Evolutionary conservation across 768 basidiomycete species (phyloP), one percentile per base, ranked within the genome.

Genomic region (Dictyophora rubrovolvata): DNA sequence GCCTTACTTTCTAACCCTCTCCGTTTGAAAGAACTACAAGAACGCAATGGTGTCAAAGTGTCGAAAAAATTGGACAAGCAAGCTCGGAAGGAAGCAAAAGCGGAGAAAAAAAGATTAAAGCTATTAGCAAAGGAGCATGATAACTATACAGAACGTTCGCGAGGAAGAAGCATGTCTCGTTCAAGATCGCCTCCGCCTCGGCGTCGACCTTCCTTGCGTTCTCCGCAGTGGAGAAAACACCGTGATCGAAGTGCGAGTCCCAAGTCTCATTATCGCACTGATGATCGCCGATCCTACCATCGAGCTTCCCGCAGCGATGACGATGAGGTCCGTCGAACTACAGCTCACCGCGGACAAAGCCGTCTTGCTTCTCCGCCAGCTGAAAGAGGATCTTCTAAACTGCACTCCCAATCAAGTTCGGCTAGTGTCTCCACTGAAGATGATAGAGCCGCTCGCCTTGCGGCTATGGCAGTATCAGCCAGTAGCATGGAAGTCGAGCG

Each of bases 1-100:
- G 82, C 90, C 1, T 74, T 96, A 42, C 78, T 90, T 75, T 82
- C 86, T 52, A 93, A 94, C 65, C 92, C 92, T 33, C 80, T 92
- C 34, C 89, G 89, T 21, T 74, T 93, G 50, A 82, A 85, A 58
- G 85, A 90, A 69, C 73, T 93, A 76, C 85, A 89, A 69, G 83
- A 87, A 69, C 78, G 84, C 42, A 84, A 85, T 56, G 90, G 90
- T n/a, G 82, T 91, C 53, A 86, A 86, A 66, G 77, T 83, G 5
- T 61, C 62, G 22, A 87, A 89, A 74, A 77, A 79, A 64, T 51
- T 48, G 20, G 57, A 59, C 2, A 59, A 59, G 49, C 49, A 59
- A 53, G 57, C 49, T 34, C 0, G 50, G 21, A 51, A 36, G 47
- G 78, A 84, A 54, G 76, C 81, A 56, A 82, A 79, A 71, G 71